A percentile compares a stretch with the other conserved stretches of the same genome.
Evolutionary conservation across 2,329 filamentous ascomycete species (phyloP).

Genomic region (Pseudocercospora cruenta): DNA sequence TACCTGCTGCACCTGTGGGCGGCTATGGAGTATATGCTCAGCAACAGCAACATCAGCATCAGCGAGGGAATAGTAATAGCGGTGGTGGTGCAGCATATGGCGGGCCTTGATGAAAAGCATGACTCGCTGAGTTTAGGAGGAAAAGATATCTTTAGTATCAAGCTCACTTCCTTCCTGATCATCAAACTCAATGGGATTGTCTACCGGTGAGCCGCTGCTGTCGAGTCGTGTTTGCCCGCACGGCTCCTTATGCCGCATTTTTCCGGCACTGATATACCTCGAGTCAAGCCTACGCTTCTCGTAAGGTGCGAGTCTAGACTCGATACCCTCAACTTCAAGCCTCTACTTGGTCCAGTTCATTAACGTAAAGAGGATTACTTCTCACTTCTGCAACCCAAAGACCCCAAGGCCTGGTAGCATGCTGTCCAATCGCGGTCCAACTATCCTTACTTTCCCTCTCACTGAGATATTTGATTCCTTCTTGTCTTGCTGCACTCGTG

Average conservation of each 20-base stretch:
- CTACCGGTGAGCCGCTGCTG: neutral
- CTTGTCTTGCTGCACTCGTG: conserved; percentile 45
- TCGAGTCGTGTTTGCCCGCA: neutral
- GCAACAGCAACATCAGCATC: neutral
- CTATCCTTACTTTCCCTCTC: conserved; percentile 48
- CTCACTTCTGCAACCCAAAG: conserved; percentile 50
- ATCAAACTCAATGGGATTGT: neutral
- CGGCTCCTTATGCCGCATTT: neutral
- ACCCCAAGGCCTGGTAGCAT: conserved; percentile 46
- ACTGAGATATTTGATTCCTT: conserved; percentile 47
- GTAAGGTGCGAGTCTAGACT: neutral
- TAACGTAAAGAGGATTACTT: conserved; percentile 44
- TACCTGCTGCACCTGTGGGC: neutral
- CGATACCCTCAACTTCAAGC: neutral
- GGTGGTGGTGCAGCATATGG: neutral
- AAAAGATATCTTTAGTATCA: neutral
- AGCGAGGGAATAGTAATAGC: neutral
- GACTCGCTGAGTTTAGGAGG: neutral
- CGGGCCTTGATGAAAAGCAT: neutral
- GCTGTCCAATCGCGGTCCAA: conserved; percentile 41
- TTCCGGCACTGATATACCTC: neutral
- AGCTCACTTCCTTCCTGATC: neutral
- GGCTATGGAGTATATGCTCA: neutral
- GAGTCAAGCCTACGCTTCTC: neutral
- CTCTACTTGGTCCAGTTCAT: conserved; percentile 33